These are phyloP conservation scores for Coemansia sp. DNA, from an alignment of 371 early-diverging fungal genomes.

Conservation along the genomic window DNA sequence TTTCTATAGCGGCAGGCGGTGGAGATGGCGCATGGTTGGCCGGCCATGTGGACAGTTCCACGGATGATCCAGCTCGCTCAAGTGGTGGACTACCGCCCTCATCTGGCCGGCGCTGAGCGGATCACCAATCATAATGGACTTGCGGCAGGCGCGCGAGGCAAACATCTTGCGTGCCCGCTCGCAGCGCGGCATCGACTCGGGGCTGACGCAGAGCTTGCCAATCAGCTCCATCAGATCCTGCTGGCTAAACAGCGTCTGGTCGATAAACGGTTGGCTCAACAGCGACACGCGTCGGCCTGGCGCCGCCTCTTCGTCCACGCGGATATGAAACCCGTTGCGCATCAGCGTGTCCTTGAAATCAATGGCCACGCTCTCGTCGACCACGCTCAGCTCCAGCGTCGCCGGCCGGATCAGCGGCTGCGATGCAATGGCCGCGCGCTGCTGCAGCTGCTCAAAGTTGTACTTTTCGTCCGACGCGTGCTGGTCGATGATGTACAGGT, in stretches of 20 bases:
- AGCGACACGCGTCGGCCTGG: slow-evolving; percentile 67
- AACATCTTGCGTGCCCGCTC: slow-evolving; percentile 64
- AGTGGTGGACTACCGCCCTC: slow-evolving; percentile 70
- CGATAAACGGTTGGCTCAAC: slow-evolving; percentile 65
- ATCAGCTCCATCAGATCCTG: slow-evolving; percentile 74
- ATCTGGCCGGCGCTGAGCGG: slow-evolving; percentile 66
- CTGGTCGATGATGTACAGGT: slow-evolving; percentile 95
- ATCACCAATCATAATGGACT: slow-evolving; percentile 80
- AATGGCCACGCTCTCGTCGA: slow-evolving; percentile 77
- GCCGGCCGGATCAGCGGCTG: slow-evolving; percentile 73
- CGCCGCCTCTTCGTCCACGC: slow-evolving; percentile 56
- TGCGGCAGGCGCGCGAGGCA: slow-evolving; percentile 78
- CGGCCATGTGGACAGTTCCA: slow-evolving; percentile 99
- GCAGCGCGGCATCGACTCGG: slow-evolving; percentile 62
- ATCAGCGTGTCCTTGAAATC: slow-evolving; percentile 70
- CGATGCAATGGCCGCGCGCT: slow-evolving; percentile 59
- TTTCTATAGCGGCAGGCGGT: slow-evolving; percentile 12
- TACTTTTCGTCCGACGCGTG: slow-evolving; percentile 99
- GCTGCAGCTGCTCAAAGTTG: slow-evolving; percentile 86
- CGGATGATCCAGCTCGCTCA: slow-evolving; percentile 85
- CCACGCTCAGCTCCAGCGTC: slow-evolving; percentile 67
- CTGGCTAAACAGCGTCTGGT: slow-evolving; percentile 61
- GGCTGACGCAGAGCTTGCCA: slow-evolving; percentile 44
- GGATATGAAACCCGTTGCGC: slow-evolving; percentile 78
- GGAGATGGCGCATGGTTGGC: slow-evolving; percentile 90